Base-by-base conservation (phyloP, 2,329 filamentous ascomycete species). In the Chrysoporthe austroafricana region DNA sequence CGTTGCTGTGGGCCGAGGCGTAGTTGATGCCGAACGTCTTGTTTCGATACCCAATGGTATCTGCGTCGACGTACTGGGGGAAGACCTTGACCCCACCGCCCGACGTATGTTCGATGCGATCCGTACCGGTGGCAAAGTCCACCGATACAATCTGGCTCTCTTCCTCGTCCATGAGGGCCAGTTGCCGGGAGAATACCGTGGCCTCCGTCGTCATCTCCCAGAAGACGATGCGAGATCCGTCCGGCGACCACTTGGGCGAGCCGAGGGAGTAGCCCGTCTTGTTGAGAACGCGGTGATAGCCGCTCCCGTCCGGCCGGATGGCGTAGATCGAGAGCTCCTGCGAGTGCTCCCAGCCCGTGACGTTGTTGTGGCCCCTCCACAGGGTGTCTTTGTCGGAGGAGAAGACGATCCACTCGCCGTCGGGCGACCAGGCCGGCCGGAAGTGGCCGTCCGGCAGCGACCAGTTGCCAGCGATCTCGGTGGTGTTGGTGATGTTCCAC, bases 391-490 rank as follows among this genome's bases (percentile, higher is more conserved):
- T 76, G 59, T 82, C 79, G 2, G 79, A 82, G 13, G 74, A 74
- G 67, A 82, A 81, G 1, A 74, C 77, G 64, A 82, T 72, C 78
- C 78, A 81, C 63, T 79, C 63, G 9, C 80, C 79, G 54, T 81
- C 75, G 0, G 80, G 79, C 1, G 79, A 80, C 79, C 79, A 81
- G 9, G 71, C 70, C 0, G 80, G 80, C 2, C 76, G 73, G 70
- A 80, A 81, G 67, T 79, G 73, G 5, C 79, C 77, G 43, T 77
- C 73, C n/a, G 78, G 77, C 9, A 69, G 66, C 7, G 65, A 64
- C 48, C 69, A 71, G 34, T 77, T 68, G 4, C 71, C 69, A 42
- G 81, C 70, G 0, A 71, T 72, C 9, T 58, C 39, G 1, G 70
- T 66, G 0, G 74, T 77, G 66, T 79, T 76, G 34, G 79, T 82